These are phyloP conservation scores for Trichoderma arundinaceum DNA, from an alignment of 2,329 filamentous ascomycete genomes.

Conservation along the genomic window DNA sequence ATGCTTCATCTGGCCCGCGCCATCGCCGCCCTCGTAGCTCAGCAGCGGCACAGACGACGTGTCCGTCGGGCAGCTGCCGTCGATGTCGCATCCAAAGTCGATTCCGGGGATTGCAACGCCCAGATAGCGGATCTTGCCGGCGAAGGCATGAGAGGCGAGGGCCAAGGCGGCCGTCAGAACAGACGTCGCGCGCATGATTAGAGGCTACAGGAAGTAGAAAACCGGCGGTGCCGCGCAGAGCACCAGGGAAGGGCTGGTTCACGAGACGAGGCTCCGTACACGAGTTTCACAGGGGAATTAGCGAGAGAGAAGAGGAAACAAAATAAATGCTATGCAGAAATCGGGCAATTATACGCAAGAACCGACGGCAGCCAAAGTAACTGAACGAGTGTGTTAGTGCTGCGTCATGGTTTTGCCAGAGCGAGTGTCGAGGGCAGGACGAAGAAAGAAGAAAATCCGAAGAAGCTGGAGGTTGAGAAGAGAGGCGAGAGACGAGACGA, in stretches of 20 bases:
- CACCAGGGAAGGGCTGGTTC: not conserved
- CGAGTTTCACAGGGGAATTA: not conserved
- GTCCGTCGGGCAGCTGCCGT: conserved; percentile 49
- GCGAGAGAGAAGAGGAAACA: not conserved
- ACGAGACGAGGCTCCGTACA: too few species aligned
- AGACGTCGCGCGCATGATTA: conserved; percentile 29
- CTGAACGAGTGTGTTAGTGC: conserved; percentile 25
- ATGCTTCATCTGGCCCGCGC: conserved; percentile 61
- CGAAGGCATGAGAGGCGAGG: conserved; percentile 25
- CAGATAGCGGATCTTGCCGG: conserved; percentile 32
- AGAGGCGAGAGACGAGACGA: not conserved
- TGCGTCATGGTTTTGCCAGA: conserved; percentile 21
- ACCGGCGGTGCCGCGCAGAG: not conserved
- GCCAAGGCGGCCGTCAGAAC: conserved; percentile 27
- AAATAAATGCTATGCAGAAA: conserved; percentile 4
- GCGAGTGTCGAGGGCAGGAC: not conserved
- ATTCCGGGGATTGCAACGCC: conserved; percentile 55
- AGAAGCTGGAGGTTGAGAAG: not conserved
- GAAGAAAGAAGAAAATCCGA: not conserved
- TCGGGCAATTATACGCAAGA: not conserved
- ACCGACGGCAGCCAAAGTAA: conserved; percentile 18
- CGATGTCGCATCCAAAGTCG: conserved; percentile 55
- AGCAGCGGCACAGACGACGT: conserved; percentile 46
- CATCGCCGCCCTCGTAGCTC: conserved; percentile 45
- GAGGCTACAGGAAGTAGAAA: not conserved